Base-by-base conservation (phyloP, 2,329 filamentous ascomycete species). In the Ilyonectria robusta region DNA sequence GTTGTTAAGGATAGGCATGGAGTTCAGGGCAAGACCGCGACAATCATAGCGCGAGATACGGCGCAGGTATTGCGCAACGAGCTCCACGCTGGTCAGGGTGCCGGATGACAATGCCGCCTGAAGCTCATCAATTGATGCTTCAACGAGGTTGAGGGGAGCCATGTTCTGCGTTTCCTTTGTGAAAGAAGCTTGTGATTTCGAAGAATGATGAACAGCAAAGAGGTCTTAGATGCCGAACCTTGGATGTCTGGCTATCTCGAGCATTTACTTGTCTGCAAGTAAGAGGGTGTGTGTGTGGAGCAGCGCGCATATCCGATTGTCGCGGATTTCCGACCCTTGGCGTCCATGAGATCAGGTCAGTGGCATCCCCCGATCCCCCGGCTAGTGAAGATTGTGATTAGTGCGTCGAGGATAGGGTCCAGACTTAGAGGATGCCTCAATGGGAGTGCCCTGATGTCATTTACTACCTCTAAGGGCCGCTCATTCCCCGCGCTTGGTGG, bases 1-100 rank as follows among this genome's bases (percentile, higher is more conserved):
- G 0, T 47, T 58, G 35, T 78, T 79, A n/a, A 79, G 59, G 2
- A 77, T 31, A 23, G 71, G 73, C 1, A 78, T 68, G 4, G 78
- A 74, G 31, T 79, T 80, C 2, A 79, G 65, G 1, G 57, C 35
- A 0, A 68, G 66, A 1, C 75, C 75, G 9, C 71, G 70, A 6
- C 68, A 69, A 59, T 80, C 78, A 15, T 73, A 76, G 11, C 60
- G 64, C 1, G 69, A 73, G 10, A 79, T 71, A 1, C 78, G 74
- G 15, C 68, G 72, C 0, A 80, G 67, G 33, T 77, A 77, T 1
- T 71, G 65, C 0, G 76, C 66, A 7, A 70, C 72, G 3, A 80
- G 73, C 4, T 80, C 74, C 6, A 80, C 77, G 10, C 70, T 71
- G 1, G 70, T 77, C 3, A 75, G 48, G 3, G 19, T 21, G 17